phyloP scores from a whole-genome alignment of 345 rosid genomes.

The Garcia nutans region DNA sequence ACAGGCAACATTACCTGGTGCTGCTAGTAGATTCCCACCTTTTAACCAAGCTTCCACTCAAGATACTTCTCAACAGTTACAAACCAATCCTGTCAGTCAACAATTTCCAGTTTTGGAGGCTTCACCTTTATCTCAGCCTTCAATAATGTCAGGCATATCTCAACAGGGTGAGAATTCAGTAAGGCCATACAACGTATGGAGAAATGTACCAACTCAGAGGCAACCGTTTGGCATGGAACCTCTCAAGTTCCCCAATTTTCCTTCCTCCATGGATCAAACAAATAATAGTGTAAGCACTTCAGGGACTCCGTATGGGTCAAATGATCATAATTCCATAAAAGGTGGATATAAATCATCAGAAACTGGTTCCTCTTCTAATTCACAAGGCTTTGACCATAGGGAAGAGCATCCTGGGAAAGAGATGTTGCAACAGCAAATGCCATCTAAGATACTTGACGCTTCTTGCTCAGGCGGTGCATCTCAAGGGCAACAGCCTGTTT shows the following conservation, averaged over 20 bases:
- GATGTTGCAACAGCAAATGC: slow-evolving; percentile 19
- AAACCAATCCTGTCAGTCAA: slow-evolving; percentile 21
- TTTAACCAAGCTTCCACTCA: slow-evolving; percentile 15
- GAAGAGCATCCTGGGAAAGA: slow-evolving; percentile 22
- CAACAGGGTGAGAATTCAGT: slow-evolving; percentile 27
- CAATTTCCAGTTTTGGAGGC: slow-evolving; percentile 42
- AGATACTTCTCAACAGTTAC: slow-evolving; percentile 6
- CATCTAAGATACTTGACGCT: slow-evolving; percentile 23
- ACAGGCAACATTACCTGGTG: slow-evolving; percentile 18
- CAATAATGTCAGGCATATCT: slow-evolving; percentile 12
- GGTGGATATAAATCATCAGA: slow-evolving; percentile 25
- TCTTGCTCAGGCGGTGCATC: slow-evolving; percentile 16
- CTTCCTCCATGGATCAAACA: slow-evolving; percentile 23
- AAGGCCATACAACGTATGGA: slow-evolving; percentile 35
- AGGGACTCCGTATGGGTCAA: background rate
- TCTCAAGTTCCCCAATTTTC: slow-evolving; percentile 9
- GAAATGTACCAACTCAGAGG: slow-evolving; percentile 28
- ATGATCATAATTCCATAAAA: slow-evolving; percentile 16
- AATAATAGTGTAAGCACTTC: slow-evolving; percentile 20
- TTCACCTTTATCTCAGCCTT: slow-evolving; percentile 30
- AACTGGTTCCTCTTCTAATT: slow-evolving; percentile 11
- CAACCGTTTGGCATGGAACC: slow-evolving; percentile 25
- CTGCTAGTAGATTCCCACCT: slow-evolving; percentile 23
- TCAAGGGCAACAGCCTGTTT: slow-evolving; percentile 22
- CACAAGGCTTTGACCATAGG: background rate